phyloP scores from a whole-genome alignment of 176 grass and related monocot genomes.

The Urochloa ruziziensis region DNA sequence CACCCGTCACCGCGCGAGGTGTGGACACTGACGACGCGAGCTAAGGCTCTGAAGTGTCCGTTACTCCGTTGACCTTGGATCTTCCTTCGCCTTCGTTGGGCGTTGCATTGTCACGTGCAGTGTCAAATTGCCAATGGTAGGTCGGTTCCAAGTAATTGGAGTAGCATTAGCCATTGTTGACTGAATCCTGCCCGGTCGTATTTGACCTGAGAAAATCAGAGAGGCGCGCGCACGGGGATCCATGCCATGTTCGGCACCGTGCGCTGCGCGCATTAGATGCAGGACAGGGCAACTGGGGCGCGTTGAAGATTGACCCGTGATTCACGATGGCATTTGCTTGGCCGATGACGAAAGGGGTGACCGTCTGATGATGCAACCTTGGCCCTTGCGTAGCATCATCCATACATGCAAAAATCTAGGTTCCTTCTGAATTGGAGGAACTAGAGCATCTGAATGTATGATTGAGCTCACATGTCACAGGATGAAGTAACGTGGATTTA shows the following conservation, averaged over 20 bases:
- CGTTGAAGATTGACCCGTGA: slow-evolving; percentile 34
- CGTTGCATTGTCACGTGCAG: not conserved
- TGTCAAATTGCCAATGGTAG: not conserved
- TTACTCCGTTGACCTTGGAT: not conserved
- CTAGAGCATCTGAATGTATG: not conserved
- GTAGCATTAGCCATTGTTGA: not conserved
- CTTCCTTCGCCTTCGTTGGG: not conserved
- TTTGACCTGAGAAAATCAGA: not conserved
- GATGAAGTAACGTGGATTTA: slow-evolving; percentile 20
- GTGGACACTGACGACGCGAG: not conserved
- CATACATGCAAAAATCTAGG: too few relatives aligned
- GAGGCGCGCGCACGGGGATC: slow-evolving; percentile 7
- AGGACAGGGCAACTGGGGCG: not conserved
- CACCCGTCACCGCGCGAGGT: not conserved
- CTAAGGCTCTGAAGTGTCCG: not conserved
- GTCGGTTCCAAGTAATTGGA: too few relatives aligned
- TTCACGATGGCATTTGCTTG: not conserved
- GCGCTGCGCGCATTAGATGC: too few relatives aligned
- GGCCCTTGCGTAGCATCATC: not conserved
- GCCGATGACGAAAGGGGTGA: slow-evolving; percentile 28
- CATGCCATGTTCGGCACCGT: not conserved
- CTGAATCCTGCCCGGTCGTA: not conserved
- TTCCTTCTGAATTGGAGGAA: not conserved
- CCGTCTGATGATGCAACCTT: not conserved
- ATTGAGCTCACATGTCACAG: not conserved